Base-by-base conservation (phyloP, 1,139 yeast species). In the Kodamaea plutei region DNA sequence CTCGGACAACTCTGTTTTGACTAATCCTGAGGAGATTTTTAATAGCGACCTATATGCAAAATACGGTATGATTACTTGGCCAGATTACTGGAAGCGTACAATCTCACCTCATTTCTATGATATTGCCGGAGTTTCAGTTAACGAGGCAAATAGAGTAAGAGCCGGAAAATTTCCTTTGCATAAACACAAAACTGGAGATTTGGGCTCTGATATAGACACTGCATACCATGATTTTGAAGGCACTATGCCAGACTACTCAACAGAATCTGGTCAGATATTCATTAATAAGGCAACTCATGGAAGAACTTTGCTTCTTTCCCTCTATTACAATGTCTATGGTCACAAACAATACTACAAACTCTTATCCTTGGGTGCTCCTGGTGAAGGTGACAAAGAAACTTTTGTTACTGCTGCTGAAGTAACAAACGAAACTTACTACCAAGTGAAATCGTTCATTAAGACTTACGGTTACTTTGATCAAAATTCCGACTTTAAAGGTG, bases 41-140 rank as follows among this genome's bases (percentile, higher is more conserved):
- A 62, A 63, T 6, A 63, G 73, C 32, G 72, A 70, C 22, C 73
- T 84, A 5, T 84, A 69, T 54, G 54, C 54, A 23, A 47, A 65
- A 13, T 56, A 65, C 29, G 89, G 91, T 2, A 65, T 81, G 58
- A 70, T 84, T 4, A 60, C 81, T 17, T 84, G 93, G 89, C 91
- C 93, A 4, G 94, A 84, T 54, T 84, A 76, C 51, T 84, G 94
- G 94, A 68, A 72, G 44, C 66, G 93, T 43, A 73, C 85, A 1
- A 78, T 83, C 2, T 71, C 81, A 5, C 94, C 93, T 4, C 57
- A 56, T 21, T 84, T 66, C 49, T 84, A 80, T 52, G 73, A 77
- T 8, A 71, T 84, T 37, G 84, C 87, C 1, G 80, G 70, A 5
- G 56, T 73, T 5, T 47, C 58, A 16, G 62, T 76, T 5, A 59